Evolutionary conservation across 345 rosid genomes (phyloP), one percentile per base, ranked within the genome.

Genomic region (Boechera divaricarpa): DNA sequence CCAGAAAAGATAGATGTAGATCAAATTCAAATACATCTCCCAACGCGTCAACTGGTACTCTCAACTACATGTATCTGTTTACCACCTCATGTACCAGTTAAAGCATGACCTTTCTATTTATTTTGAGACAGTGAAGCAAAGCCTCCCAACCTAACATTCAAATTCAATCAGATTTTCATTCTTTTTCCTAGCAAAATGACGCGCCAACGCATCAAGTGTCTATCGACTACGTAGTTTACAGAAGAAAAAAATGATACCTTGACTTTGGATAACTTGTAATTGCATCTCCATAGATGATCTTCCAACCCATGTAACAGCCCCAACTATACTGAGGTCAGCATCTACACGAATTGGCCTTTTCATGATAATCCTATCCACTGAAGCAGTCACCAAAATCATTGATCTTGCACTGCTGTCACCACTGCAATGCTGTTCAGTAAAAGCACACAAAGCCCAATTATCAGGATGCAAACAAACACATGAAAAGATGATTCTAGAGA

Each of bases 271-370:
- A 33, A 93, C 96, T 83, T 90, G 89, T 78, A 93, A 60, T 13
- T 90, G 91, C 84, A 93, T 91, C 86, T 91, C 94, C 94, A 93
- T 86, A 21, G 96, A 90, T 0, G 97, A 91, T 54, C 94, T 81
- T 29, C 98, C 98, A 35, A 94, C 94, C 97, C 96, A 91, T 0
- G 89, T 90, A 71, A 94, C 97, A 59, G 93, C 91, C 12, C 94
- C 96, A 11, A 68, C 84, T 39, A 91, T 86, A 80, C 77, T 78
- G 36, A 91, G 72, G 70, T 91, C 90, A 24, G 70, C 58, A 80
- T 87, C 90, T 13, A 91, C 83, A 57, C 12, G 77, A 54, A 93
- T 86, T 7, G 98, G 87, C 71, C 81, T 88, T 74, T 83, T 91
- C 65, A 91, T 83, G 29, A 86, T 85, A 62, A 93, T 87, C 81